Evolutionary conservation across 352 stramenopile species (phyloP), one percentile per base, ranked within the genome.

Genomic region (Phytopythium oedochilum): DNA sequence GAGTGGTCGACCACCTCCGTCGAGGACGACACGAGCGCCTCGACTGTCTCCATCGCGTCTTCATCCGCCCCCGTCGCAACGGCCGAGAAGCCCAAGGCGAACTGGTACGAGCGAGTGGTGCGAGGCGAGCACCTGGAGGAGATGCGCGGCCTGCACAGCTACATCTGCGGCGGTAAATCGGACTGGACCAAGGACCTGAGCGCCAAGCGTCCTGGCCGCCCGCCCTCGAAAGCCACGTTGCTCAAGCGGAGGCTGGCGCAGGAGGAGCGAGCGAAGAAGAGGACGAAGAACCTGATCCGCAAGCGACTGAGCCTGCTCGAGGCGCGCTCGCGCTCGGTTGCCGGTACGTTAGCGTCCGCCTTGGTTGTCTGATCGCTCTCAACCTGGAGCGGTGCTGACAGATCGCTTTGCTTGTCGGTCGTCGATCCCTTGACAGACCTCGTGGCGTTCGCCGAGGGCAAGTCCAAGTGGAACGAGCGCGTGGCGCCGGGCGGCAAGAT

Each of bases 401-500:
- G 5, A 10, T 34, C 11, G 25, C 40, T 55, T 20, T 40, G 15
- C 43, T 49, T 6, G 32, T 34, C 11, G 18, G 43, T 35, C 12
- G 11, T 32, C 22, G 22, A 10, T 20, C 17, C 4, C 23, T 40
- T 32, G 6, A 3, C 60, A 43, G 78, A 93, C 28, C 59, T 93
- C 34, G 44, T 66, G 14, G 61, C 71, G n/a, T 93, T 93, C 59
- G 75, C 79, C 17, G 70, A 76, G 26, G 70, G 78, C 52, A 73
- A 57, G 42, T 90, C 83, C 8, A 78, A 79, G 55, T 90, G 83
- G 80, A 93, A 90, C 63, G 64, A 69, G 29, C 76, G 69, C 17
- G 60, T 92, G 22, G 49, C 68, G 15, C 72, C 74, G 31, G 73
- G 71, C 23, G 45, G 25, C 11, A 63, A 61, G 7, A 75, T 93